Base-by-base conservation (phyloP, 176 grass and related monocot species). In the Rhynchospora tenuis region DNA sequence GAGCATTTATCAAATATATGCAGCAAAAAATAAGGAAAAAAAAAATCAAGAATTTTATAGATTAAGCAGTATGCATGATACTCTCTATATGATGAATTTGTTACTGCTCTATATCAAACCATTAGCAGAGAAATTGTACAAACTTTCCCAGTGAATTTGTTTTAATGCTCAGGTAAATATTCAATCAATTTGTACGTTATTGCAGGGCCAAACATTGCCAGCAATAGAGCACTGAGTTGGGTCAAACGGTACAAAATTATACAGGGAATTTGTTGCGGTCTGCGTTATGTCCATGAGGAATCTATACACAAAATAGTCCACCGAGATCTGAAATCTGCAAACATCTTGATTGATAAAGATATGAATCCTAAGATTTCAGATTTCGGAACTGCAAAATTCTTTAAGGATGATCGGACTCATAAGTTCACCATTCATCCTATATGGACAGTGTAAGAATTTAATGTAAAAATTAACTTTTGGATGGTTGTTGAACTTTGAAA, bases 271-370 rank as follows among this genome's bases (percentile, higher is more conserved):
- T 42, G 31, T 6, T 68, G 65, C 16, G 65, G 65, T 68, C 65
- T 68, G 16, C 31, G 65, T 43, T 68, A 68, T 11, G 65, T 68
- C 29, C 65, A 68, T 3, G 65, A 43, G 65, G 65, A 68, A 68
- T 68, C 65, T 19, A 68, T 68, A 68, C 43, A 68, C 16, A 68
- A 68, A 68, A 68, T 68, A 7, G 65, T 79, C 27, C 73, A 79
- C 54, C 50, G 45, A 27, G 73, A 79, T 79, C 50, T 79, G 22
- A 79, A 79, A 33, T 33, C 65, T 7, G 65, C 14, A 68, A 68
- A 68, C 31, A 43, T 68, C 38, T 43, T 68, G n/a, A 42, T 68
- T 17, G 46, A 58, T 27, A 58, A 79, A 16, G 8, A 26, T 24
- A 56, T 54, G 50, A 54, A 26, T 14, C 24, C 54, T 2, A 79